Percentiles rank a stretch among this genome's conserved stretches.
Conservation (phyloP, 768 basidiomycete species). For the Tricholoma furcatifolium region DNA sequence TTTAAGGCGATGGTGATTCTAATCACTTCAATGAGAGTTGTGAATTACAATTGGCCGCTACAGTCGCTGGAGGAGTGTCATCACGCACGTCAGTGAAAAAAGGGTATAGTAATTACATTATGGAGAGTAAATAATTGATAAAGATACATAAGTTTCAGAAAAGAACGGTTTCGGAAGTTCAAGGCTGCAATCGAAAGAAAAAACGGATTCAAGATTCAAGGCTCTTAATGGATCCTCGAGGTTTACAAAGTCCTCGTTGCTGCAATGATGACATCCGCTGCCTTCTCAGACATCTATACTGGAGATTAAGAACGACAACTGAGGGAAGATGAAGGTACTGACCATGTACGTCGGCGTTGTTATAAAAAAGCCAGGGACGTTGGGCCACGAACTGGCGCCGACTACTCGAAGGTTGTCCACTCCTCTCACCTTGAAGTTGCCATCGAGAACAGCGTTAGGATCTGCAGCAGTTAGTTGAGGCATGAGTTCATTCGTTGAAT, state of each 20-base stretch:
- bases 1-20: no score
- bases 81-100: no score
- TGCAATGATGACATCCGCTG: conserved; percentile 25
- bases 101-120: no score
- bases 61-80: no score
- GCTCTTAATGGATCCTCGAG: no score
- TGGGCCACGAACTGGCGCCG: conserved; percentile 28
- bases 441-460: background rate
- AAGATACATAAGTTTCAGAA: no score
- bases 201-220: no score
- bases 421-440: background rate
- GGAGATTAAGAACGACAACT: background rate
- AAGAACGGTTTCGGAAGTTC: no score
- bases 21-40: no score
- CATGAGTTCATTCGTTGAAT: background rate
- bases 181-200: no score
- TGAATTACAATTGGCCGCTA: no score
- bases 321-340: conserved; percentile 1
- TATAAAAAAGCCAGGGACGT: conserved; percentile 31
- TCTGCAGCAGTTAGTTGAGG: background rate
- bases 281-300: conserved; percentile 29
- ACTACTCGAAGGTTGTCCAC: background rate
- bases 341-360: conserved; percentile 31
- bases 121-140: no score
- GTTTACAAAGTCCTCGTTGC: conserved; percentile 7